Base-by-base conservation (phyloP, 106 monocot species). In the Allium sativum region DNA sequence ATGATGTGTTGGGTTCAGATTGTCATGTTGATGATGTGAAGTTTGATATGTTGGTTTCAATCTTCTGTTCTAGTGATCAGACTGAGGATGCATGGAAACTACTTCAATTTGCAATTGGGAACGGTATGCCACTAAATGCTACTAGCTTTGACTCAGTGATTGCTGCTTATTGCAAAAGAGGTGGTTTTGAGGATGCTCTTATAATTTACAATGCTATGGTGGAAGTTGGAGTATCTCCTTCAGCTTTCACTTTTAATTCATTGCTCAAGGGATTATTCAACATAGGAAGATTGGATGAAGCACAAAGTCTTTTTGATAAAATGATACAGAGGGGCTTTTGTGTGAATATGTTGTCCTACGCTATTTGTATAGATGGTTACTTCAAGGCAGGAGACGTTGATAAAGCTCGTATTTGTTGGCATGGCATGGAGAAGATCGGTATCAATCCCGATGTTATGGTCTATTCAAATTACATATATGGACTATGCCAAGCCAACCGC, bases 401-500 rank as follows among this genome's bases (percentile, higher is more conserved):
- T 31, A 73, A 73, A 21, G 90, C 90, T n/a, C 12, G 66, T 11
- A 71, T 55, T 44, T 74, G 86, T 42, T 95, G 90, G 94, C 48
- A 67, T 68, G 66, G 74, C 21, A 95, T 95, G 90, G 68, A 77
- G 53, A 64, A 7, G 42, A 62, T 51, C 59, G 77, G 86, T 46
- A 45, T 90, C 7, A 40, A 42, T 18, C 86, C 76, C 51, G 94
- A 95, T 74, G 84, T 90, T 21, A 48, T 95, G 65, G 76, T 69
- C 46, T 95, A 86, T 63, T 95, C 94, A 0, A 90, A 83, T 17
- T 95, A 81, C 54, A 79, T 95, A 12, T 79, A 90, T 59, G 94
- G 94, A 2, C 79, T 95, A 44, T 90, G 94, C 45, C 60, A 21
- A 69, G 40, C 67, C n/a, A 72, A 77, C 53, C 63, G 45, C 59